phyloP scores from a whole-genome alignment of 345 rosid species.

The Salix suchowensis region DNA sequence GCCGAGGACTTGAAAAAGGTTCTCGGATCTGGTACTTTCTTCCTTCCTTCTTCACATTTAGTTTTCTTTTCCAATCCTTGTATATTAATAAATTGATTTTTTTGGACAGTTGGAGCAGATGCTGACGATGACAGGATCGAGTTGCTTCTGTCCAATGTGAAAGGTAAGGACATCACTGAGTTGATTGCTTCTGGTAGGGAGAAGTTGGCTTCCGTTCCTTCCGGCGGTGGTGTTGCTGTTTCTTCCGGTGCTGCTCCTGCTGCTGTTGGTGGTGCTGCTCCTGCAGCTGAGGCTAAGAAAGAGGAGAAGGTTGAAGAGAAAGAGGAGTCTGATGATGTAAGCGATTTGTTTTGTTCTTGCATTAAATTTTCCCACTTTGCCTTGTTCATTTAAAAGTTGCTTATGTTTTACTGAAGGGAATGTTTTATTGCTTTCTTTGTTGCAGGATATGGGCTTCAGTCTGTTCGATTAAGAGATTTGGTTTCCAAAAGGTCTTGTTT shows the following conservation, averaged over 20 bases:
- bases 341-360: not conserved
- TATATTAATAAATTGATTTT: not conserved
- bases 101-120: constrained; percentile 56
- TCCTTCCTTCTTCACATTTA: not conserved
- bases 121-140: constrained; percentile 61
- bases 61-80: not conserved
- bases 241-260: constrained; percentile 42
- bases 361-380: not conserved
- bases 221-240: constrained; percentile 56
- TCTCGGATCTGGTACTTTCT: constrained; percentile 56
- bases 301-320: constrained; percentile 75
- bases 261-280: constrained; percentile 37
- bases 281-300: constrained; percentile 58
- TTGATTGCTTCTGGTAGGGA: constrained; percentile 66
- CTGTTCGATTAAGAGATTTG: constrained; percentile 50
- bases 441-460: constrained; percentile 87
- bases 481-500: constrained; percentile 1
- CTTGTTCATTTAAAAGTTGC: not conserved
- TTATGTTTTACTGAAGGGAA: not conserved
- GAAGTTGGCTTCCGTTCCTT: constrained; percentile 72
- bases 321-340: constrained; percentile 78
- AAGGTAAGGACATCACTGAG: constrained; percentile 63
- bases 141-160: constrained; percentile 46
- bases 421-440: not conserved
- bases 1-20: constrained; percentile 49